These are phyloP conservation scores for Diversispora eburnea DNA, from an alignment of 192 early-diverging fungal species.

Conservation along the genomic window DNA sequence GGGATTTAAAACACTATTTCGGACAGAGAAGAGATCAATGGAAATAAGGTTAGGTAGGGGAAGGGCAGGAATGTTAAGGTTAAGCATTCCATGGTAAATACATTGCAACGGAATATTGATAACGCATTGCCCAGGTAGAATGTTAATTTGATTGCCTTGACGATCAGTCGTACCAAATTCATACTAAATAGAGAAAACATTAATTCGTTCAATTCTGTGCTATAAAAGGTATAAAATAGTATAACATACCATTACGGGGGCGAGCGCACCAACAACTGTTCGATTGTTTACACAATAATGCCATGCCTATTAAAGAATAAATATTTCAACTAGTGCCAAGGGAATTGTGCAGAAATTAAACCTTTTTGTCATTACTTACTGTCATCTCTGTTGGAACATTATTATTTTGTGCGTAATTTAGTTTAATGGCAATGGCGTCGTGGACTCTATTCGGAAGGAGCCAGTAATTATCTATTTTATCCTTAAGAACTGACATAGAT, in stretches of 20 bases:
- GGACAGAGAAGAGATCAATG: constrained; percentile 15
- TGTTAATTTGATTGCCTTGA: constrained; percentile 10
- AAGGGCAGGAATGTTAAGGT: constrained; percentile 7
- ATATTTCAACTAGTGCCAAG: constrained; percentile 19
- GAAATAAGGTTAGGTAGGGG: constrained; percentile 15
- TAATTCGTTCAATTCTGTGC: constrained; percentile 1
- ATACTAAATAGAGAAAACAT: constrained; percentile 19
- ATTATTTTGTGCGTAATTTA: not conserved
- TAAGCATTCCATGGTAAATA: constrained; percentile 17
- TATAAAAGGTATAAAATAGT: constrained; percentile 10
- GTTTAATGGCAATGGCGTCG: not conserved
- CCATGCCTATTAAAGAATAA: constrained; percentile 22
- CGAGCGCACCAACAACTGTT: constrained; percentile 11
- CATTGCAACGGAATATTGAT: constrained; percentile 9
- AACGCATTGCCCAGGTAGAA: constrained; percentile 5
- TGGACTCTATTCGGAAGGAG: not conserved
- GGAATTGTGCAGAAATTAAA: not conserved
- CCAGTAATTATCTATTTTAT: constrained; percentile 6
- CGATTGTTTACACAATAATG: constrained; percentile 18
- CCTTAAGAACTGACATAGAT: too few species aligned
- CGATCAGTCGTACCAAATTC: constrained; percentile 9
- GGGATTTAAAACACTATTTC: constrained; percentile 3
- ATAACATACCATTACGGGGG: constrained; percentile 12
- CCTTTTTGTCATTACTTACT: constrained; percentile 16
- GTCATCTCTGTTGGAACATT: constrained; percentile 15